Conservation (phyloP, 208 protist species). For the Crithidia bombi region DNA sequence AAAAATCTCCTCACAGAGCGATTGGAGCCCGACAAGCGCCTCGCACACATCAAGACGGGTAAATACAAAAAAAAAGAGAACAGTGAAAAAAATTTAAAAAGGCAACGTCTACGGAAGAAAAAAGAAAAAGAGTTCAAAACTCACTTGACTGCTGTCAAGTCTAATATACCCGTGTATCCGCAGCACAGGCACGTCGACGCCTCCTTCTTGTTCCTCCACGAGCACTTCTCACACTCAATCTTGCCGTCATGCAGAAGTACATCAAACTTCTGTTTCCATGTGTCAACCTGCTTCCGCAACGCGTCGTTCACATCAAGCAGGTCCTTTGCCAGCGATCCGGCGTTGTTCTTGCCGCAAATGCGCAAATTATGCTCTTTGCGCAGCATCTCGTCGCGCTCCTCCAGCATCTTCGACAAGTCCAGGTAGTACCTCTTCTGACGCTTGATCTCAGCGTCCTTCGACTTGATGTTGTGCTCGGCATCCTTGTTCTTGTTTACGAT, state of each 20-base stretch:
- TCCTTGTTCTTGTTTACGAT: conserved; percentile 66
- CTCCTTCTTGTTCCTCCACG: conserved; percentile 59
- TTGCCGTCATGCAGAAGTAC: conserved; percentile 63
- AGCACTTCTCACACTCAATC: conserved; percentile 77
- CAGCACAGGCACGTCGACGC: conserved; percentile 66
- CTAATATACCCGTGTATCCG: conserved; percentile 44
- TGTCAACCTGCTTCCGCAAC: conserved; percentile 53
- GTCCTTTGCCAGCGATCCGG: conserved; percentile 59
- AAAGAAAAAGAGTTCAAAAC: conserved; percentile 1
- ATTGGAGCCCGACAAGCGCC: too few relatives aligned
- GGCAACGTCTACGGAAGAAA: conserved; percentile 7
- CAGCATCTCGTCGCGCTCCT: conserved; percentile 66
- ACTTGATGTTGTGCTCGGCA: conserved; percentile 44
- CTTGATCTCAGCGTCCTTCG: conserved; percentile 54
- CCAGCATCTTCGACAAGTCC: conserved; percentile 67
- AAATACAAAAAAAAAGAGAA: conserved; percentile 16
- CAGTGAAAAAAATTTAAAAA: neutral
- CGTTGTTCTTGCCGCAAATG: conserved; percentile 64
- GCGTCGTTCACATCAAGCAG: conserved; percentile 68
- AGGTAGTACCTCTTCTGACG: conserved; percentile 61
- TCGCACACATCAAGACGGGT: too few relatives aligned
- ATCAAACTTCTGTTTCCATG: conserved; percentile 60
- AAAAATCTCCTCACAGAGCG: too few relatives aligned
- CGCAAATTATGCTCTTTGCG: conserved; percentile 60
- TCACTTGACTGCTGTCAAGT: conserved; percentile 16